These are phyloP conservation scores for Ophiostoma fasciatum DNA, from an alignment of 2,329 filamentous ascomycete genomes.

Conservation along the genomic window DNA sequence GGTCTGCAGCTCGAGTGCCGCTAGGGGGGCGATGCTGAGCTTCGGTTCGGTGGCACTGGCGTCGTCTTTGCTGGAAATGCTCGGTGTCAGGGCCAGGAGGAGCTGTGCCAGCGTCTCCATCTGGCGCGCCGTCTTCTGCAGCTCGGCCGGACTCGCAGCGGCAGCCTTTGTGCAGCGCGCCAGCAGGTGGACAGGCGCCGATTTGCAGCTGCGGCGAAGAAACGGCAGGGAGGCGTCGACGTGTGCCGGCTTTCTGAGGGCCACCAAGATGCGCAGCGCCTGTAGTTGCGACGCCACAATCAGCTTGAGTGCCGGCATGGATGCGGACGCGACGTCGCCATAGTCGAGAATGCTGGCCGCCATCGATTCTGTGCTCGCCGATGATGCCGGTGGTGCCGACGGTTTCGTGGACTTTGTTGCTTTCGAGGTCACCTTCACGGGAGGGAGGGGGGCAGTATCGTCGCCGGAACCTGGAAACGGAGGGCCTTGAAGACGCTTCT, in stretches of 20 bases:
- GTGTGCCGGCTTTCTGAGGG: slow-evolving; percentile 41
- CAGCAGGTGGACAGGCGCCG: slow-evolving; percentile 45
- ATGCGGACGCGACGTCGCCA: slow-evolving; percentile 23
- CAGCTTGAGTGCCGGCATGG: slow-evolving; percentile 33
- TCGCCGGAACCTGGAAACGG: slow-evolving; percentile 3
- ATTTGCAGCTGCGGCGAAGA: slow-evolving; percentile 34
- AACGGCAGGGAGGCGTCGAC: slow-evolving; percentile 43
- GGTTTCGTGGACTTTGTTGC: slow-evolving; percentile 20
- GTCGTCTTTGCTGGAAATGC: slow-evolving; percentile 50
- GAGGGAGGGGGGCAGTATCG: neutral
- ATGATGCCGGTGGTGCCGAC: slow-evolving; percentile 9
- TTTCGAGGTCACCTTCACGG: no score
- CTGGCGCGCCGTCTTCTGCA: slow-evolving; percentile 46
- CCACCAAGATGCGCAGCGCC: slow-evolving; percentile 46
- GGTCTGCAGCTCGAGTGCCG: slow-evolving; percentile 47
- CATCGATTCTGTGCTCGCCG: slow-evolving; percentile 15
- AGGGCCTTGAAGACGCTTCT: slow-evolving; percentile 40
- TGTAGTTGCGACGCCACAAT: slow-evolving; percentile 51
- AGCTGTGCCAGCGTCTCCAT: slow-evolving; percentile 51
- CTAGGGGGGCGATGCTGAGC: slow-evolving; percentile 39
- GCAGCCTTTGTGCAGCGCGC: slow-evolving; percentile 24
- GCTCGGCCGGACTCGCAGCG: slow-evolving; percentile 25
- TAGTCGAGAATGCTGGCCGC: slow-evolving; percentile 44
- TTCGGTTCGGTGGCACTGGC: slow-evolving; percentile 34
- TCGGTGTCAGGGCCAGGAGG: slow-evolving; percentile 51